Conservation (phyloP, 2,329 filamentous ascomycete genomes). For the Cytospora piceicola region DNA sequence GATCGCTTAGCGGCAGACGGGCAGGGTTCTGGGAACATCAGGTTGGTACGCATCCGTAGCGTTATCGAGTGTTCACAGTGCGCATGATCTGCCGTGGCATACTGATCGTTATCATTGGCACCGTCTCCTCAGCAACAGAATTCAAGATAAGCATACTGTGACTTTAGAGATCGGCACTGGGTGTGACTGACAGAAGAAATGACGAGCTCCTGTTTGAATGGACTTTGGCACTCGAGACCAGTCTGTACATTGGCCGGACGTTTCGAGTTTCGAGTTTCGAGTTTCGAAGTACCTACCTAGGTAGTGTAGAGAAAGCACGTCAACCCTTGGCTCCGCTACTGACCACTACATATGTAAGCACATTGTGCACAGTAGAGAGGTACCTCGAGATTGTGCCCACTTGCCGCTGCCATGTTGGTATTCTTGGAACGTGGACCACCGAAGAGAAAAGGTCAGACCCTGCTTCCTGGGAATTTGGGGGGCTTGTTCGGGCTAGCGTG, state of each 20-base stretch:
- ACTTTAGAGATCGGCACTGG: constrained; percentile 23
- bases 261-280: background rate
- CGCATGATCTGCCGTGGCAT: background rate
- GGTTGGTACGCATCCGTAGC: background rate
- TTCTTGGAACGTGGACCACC: constrained; percentile 21
- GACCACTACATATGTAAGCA: constrained; percentile 1
- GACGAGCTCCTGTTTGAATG: constrained; percentile 14
- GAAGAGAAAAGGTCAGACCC: constrained; percentile 11
- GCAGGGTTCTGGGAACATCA: background rate
- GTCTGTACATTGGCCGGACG: constrained; percentile 2
- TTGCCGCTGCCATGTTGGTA: constrained; percentile 16
- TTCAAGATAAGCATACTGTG: constrained; percentile 18
- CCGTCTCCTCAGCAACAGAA: constrained; percentile 13
- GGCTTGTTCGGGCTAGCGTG: constrained; percentile 11
- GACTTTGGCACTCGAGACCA: background rate
- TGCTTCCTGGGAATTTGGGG: background rate
- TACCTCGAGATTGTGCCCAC: constrained; percentile 6
- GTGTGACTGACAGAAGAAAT: constrained; percentile 22
- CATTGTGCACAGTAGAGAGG: constrained; percentile 1
- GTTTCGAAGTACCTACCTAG: too few species aligned
- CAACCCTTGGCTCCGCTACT: constrained; percentile 16
- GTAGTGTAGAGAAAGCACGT: constrained; percentile 8
- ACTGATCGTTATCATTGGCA: constrained; percentile 8
- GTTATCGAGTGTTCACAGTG: constrained; percentile 9
- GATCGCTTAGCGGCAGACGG: background rate